Evolutionary conservation across 495 filamentous ascomycete species (phyloP).

Genomic region (Rhizodiscina lignyota): DNA sequence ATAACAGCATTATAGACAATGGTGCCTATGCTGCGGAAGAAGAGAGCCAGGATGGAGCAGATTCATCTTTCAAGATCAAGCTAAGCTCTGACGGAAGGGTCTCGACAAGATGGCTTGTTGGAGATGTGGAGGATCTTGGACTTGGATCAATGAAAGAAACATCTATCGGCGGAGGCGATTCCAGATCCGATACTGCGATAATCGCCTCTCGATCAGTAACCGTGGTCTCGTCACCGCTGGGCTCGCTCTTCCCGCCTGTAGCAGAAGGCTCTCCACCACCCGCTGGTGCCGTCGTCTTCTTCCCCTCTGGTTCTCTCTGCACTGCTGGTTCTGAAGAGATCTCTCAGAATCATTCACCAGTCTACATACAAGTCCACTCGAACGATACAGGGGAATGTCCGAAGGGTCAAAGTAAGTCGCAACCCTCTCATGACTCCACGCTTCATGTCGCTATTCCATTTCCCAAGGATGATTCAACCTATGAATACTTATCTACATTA

Average conservation of each 20-base stretch:
- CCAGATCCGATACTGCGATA: constrained; percentile 4
- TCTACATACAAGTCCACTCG: constrained; percentile 64
- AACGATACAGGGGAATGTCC: constrained; percentile 85
- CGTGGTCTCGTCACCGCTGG: constrained; percentile 51
- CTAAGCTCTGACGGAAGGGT: constrained; percentile 46
- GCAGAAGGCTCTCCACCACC: constrained; percentile 59
- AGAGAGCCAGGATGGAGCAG: neutral
- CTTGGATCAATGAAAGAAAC: constrained; percentile 1
- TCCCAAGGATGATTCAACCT: constrained; percentile 59
- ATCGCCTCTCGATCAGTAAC: constrained; percentile 30
- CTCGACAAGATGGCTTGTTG: constrained; percentile 38
- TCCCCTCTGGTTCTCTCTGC: constrained; percentile 37
- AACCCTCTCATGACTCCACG: constrained; percentile 8
- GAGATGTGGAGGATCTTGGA: constrained; percentile 12
- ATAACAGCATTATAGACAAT: constrained; percentile 35
- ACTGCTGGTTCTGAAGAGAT: constrained; percentile 5
- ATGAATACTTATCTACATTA: constrained; percentile 99
- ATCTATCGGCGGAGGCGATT: neutral
- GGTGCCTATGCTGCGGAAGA: neutral
- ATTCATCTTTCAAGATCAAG: constrained; percentile 24
- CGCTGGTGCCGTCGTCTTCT: constrained; percentile 57
- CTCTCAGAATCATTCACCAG: constrained; percentile 27
- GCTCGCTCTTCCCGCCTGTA: constrained; percentile 47
- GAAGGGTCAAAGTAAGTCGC: constrained; percentile 66
- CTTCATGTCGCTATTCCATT: constrained; percentile 13